Base-by-base conservation (phyloP, 768 basidiomycete species). In the Jaapia argillacea region DNA sequence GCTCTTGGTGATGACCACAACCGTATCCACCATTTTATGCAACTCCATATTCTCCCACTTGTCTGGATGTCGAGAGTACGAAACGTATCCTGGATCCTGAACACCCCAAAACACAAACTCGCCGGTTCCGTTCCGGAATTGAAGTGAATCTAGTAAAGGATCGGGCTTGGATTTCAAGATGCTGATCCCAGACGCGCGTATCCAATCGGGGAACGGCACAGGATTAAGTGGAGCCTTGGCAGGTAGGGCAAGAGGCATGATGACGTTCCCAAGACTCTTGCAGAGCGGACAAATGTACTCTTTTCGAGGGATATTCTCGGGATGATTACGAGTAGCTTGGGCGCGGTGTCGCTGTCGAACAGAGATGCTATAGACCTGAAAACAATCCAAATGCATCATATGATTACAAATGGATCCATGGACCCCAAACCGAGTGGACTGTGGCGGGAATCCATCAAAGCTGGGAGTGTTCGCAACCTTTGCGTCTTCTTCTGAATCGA, bases 241-340 rank as follows among this genome's bases (percentile, higher is more conserved):
- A 7, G 79, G 68, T 10, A 68, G 67, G 4, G 74, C 69, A 14
- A 93, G 81, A 0, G 96, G 96, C 1, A 99, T 71, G 33, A 99
- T 82, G 24, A 91, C 79, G 59, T 99, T 99, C 3, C 94, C 92
- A 4, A 97, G 69, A 52, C 88, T 91, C 64, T 98, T 98, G 69
- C 96, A 99, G 3, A 99, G 66, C 1, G 96, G 96, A 53, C 96
- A 99, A 38, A 97, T 86, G 64, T 83, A 98, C 55, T 99, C 96
- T 51, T 85, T 85, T 31, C 96, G 75, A 13, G 85, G 79, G n/a
- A 92, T 89, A 53, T 80, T 85, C 58, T 98, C 94, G 0, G 96
- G 93, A 55, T 96, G 94, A 50, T 92, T 90, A 28, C 96, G 69
- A 4, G 90, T 90, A 4, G 86, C 79, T 52, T 98, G 94, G 0